Evolutionary conservation across 495 filamentous ascomycete species (phyloP).

Genomic region (Aspergillus conjunctus): DNA sequence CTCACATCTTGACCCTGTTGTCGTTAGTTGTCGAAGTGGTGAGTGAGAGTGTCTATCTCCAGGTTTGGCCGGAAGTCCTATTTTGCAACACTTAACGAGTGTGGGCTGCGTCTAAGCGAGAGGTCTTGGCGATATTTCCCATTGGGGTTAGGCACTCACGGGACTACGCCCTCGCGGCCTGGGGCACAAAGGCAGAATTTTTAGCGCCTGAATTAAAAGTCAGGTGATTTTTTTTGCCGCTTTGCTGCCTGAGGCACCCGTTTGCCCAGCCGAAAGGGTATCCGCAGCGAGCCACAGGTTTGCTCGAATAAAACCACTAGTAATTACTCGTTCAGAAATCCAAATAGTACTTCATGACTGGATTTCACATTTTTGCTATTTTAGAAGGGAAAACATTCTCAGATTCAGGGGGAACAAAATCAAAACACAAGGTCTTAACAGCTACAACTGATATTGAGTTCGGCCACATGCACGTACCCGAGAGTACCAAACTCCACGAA

Average conservation of each 20-base stretch:
- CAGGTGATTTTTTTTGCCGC: background rate
- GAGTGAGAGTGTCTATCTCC: conserved; percentile 46
- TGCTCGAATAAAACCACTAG: too few relatives aligned
- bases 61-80: conserved; percentile 44
- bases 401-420: background rate
- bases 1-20: conserved; percentile 59
- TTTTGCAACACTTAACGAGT: conserved; percentile 51
- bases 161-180: conserved; percentile 15
- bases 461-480: background rate
- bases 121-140: conserved; percentile 32
- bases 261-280: background rate
- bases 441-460: conserved; percentile 2
- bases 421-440: background rate
- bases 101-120: conserved; percentile 52
- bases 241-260: background rate
- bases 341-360: background rate
- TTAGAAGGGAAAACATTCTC: conserved; percentile 2
- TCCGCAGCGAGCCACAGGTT: too few relatives aligned
- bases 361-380: conserved; percentile 2
- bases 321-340: too few relatives aligned
- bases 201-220: background rate
- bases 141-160: conserved; percentile 32
- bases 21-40: conserved; percentile 56
- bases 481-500: conserved; percentile 5
- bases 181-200: conserved; percentile 21